These are phyloP conservation scores for Elaeagnus macrophylla DNA, from an alignment of 306 rosid species.

Conservation along the genomic window DNA sequence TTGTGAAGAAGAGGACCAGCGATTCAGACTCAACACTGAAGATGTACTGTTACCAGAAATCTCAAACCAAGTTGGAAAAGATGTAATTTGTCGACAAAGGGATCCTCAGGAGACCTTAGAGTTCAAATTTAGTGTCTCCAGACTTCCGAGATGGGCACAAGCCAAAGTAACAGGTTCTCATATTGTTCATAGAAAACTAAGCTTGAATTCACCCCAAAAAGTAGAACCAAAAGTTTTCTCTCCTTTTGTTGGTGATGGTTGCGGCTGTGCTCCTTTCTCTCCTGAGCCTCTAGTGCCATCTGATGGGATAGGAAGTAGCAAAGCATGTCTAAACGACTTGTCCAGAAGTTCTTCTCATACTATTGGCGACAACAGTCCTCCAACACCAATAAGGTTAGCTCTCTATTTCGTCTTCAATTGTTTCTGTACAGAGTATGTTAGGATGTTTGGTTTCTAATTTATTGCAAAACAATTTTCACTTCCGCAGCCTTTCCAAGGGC, in stretches of 20 bases:
- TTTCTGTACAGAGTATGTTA: conserved; percentile 11
- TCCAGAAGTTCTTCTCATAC: conserved; percentile 26
- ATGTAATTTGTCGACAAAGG: conserved; percentile 20
- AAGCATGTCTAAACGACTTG: conserved; percentile 18
- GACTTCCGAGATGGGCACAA: conserved; percentile 80
- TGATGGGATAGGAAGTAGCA: conserved; percentile 12
- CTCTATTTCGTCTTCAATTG: conserved; percentile 1
- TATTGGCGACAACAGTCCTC: conserved; percentile 19
- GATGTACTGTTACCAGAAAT: conserved; percentile 16
- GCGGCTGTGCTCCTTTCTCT: conserved; percentile 25
- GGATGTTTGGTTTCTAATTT: conserved; percentile 14
- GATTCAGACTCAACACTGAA: conserved; percentile 17
- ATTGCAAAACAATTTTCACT: conserved; percentile 22
- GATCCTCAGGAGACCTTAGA: conserved; percentile 30
- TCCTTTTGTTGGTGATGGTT: conserved; percentile 27
- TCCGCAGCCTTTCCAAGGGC: conserved; percentile 46
- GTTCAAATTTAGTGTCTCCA: conserved; percentile 62
- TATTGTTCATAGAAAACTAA: conserved; percentile 18
- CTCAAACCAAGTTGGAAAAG: conserved; percentile 19
- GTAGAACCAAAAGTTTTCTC: conserved; percentile 19
- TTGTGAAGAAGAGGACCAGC: conserved; percentile 30
- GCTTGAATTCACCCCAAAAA: conserved; percentile 25
- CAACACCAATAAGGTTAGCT: conserved; percentile 30
- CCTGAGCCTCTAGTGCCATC: conserved; percentile 30
- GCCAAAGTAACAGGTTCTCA: conserved; percentile 33